phyloP scores from a whole-genome alignment of 176 grass and related monocot species.

The Eleusine indica region DNA sequence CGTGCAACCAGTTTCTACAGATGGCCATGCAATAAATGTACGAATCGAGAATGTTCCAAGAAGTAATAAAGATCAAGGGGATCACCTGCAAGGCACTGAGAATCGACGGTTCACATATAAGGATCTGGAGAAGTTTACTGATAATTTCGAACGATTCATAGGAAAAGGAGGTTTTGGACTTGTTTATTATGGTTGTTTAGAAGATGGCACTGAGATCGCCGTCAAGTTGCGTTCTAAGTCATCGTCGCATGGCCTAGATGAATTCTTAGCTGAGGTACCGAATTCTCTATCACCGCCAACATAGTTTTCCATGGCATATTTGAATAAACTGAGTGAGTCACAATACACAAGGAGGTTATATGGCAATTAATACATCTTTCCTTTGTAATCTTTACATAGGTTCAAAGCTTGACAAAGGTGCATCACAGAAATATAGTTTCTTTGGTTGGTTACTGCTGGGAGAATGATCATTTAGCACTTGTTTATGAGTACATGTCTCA shows the following conservation, averaged over 20 bases:
- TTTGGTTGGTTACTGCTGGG: slow-evolving; percentile 39
- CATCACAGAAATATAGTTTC: slow-evolving; percentile 36
- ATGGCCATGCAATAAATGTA: not conserved
- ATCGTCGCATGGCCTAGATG: not conserved
- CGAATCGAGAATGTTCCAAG: not conserved
- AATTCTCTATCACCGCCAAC: no score
- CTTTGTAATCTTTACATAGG: not conserved
- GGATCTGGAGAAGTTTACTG: slow-evolving; percentile 12
- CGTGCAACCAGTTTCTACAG: not conserved
- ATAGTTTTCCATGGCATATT: no score
- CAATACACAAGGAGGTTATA: no score
- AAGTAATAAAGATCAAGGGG: not conserved
- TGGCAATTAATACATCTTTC: no score
- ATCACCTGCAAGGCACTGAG: not conserved
- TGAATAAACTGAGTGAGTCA: no score
- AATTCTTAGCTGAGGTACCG: no score
- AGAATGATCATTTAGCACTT: slow-evolving; percentile 24
- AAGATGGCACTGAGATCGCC: slow-evolving; percentile 32
- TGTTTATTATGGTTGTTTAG: slow-evolving; percentile 32
- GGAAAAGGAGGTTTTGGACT: slow-evolving; percentile 40
- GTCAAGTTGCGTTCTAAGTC: slow-evolving; percentile 21
- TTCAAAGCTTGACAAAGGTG: slow-evolving; percentile 36
- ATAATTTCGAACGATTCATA: slow-evolving; percentile 15
- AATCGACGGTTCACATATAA: slow-evolving; percentile 25
- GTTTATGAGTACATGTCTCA: slow-evolving; percentile 44